Base-by-base conservation (phyloP, 1,284 basidiomycete genomes). In the Testicularia cyperi region DNA sequence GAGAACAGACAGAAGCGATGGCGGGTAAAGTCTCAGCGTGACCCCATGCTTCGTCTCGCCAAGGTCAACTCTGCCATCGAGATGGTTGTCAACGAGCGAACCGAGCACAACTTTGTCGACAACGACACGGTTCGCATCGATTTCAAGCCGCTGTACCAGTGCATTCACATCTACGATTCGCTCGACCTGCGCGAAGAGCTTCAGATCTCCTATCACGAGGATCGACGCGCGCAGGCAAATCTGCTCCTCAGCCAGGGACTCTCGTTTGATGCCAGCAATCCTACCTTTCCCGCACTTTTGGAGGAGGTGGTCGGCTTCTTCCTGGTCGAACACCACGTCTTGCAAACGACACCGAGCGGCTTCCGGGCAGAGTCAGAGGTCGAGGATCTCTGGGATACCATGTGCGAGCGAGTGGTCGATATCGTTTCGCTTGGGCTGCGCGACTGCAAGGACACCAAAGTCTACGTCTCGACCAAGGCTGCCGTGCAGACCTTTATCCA, bases 241-340 rank as follows among this genome's bases (percentile, higher is more conserved):
- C 83, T 99, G 8, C 92, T 98, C 68, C 83, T 99, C 15, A 90
- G 91, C 5, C 80, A 81, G 20, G 77, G 79, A 4, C 61, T 79
- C 6, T 75, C 77, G 0, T 78, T 80, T 10, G 72, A 78, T 12
- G 19, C 41, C 9, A 8, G 8, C 30, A 31, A 19, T 16, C 9
- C 9, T 15, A 19, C 8, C 8, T 70, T 66, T 25, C 68, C 62
- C 4, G 47, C 57, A 4, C 34, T 76, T 20, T 49, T 76, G 2
- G 87, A 96, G 77, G 90, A 97, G 78, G 90, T 97, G 54, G 88
- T 92, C n/a, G 95, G 95, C 0, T 99, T 96, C 79, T 98, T 99
- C 80, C 90, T 98, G 49, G 87, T 98, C 58, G 95, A 99, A 78
- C 86, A 85, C 5, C 88, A 96, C 72, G 92, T 99, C 0, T 82